Conservation (phyloP, 2,329 filamentous ascomycete genomes). For the Cyphellophora europaea region DNA sequence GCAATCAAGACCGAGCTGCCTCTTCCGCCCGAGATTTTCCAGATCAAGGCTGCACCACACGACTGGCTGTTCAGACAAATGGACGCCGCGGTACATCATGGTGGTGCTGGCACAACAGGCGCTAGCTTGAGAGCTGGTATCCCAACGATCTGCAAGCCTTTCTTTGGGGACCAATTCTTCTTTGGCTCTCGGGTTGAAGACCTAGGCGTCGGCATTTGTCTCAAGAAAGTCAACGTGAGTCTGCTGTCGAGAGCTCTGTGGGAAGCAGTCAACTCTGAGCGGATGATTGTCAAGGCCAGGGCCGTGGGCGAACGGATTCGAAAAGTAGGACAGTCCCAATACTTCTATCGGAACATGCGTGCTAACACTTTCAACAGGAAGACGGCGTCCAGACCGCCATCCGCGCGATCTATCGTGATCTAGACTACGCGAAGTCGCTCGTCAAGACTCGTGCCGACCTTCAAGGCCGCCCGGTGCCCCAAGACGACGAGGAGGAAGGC, state of each 20-base stretch:
- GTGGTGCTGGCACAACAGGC: slow-evolving; percentile 88
- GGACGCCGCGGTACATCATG: slow-evolving; percentile 89
- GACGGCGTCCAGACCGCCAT: slow-evolving; percentile 85
- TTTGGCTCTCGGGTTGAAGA: slow-evolving; percentile 86
- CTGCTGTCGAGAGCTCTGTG: slow-evolving; percentile 78
- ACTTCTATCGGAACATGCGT: slow-evolving; percentile 13
- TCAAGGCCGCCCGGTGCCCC: slow-evolving; percentile 17
- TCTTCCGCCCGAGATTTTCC: slow-evolving; percentile 69
- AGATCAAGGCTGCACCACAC: slow-evolving; percentile 85
- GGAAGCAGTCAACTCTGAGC: slow-evolving; percentile 81
- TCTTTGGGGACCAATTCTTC: slow-evolving; percentile 98
- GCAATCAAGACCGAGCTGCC: slow-evolving; percentile 55
- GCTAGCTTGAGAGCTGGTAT: slow-evolving; percentile 84
- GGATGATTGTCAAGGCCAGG: slow-evolving; percentile 82
- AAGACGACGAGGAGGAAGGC: slow-evolving; percentile 35
- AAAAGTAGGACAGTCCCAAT: slow-evolving; percentile 52
- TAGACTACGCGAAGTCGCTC: slow-evolving; percentile 82
- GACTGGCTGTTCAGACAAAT: slow-evolving; percentile 95
- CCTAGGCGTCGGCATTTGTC: slow-evolving; percentile 78
- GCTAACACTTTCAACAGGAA: slow-evolving; percentile 49
- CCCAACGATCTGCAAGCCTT: slow-evolving; percentile 89
- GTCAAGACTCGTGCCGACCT: slow-evolving; percentile 51
- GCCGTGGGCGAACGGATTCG: slow-evolving; percentile 80
- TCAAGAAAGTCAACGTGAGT: slow-evolving; percentile 83
- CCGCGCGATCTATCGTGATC: slow-evolving; percentile 84